These are phyloP conservation scores for Haplographium delicatum DNA, from an alignment of 495 filamentous ascomycete species.

Conservation along the genomic window DNA sequence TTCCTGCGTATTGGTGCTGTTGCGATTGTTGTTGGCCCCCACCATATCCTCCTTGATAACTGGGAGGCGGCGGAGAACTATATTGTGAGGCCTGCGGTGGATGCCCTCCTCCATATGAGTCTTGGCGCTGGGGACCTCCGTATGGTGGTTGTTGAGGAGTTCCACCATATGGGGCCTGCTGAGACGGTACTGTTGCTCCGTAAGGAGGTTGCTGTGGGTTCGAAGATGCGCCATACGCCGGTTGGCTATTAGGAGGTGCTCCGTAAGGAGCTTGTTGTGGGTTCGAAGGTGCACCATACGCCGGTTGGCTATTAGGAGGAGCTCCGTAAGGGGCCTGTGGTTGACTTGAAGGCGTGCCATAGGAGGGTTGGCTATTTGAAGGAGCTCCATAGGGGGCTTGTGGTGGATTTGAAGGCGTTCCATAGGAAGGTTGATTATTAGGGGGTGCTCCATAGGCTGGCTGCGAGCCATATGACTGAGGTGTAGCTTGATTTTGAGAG, in stretches of 20 bases:
- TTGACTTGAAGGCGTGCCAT: neutral
- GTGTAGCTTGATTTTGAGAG: slow-evolving; percentile 19
- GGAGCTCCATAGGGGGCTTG: slow-evolving; percentile 8
- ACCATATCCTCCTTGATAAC: slow-evolving; percentile 11
- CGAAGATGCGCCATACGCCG: neutral
- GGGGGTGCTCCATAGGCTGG: too few species aligned
- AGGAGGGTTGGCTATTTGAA: slow-evolving; percentile 22
- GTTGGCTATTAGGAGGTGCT: slow-evolving; percentile 18
- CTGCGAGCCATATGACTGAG: slow-evolving; percentile 1
- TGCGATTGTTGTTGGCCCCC: slow-evolving; percentile 12
- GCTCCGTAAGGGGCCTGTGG: slow-evolving; percentile 3
- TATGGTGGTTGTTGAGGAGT: slow-evolving; percentile 14
- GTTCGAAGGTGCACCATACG: neutral
- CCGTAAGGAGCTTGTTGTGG: slow-evolving; percentile 1
- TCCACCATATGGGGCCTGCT: slow-evolving; percentile 10
- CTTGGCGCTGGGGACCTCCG: slow-evolving; percentile 19
- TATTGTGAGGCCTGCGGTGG: too few species aligned
- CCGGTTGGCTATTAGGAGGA: slow-evolving; percentile 17
- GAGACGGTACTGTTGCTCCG: slow-evolving; percentile 17
- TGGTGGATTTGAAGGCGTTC: slow-evolving; percentile 3
- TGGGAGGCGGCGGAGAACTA: slow-evolving; percentile 31
- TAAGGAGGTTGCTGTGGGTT: neutral
- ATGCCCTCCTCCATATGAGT: too few species aligned
- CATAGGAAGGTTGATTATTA: slow-evolving; percentile 6
- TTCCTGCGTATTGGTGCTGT: slow-evolving; percentile 13